A percentile compares a stretch with the other conserved stretches of the same genome.
Evolutionary conservation across 805 yeast species (phyloP).

Genomic region (Zygoascus tannicola): DNA sequence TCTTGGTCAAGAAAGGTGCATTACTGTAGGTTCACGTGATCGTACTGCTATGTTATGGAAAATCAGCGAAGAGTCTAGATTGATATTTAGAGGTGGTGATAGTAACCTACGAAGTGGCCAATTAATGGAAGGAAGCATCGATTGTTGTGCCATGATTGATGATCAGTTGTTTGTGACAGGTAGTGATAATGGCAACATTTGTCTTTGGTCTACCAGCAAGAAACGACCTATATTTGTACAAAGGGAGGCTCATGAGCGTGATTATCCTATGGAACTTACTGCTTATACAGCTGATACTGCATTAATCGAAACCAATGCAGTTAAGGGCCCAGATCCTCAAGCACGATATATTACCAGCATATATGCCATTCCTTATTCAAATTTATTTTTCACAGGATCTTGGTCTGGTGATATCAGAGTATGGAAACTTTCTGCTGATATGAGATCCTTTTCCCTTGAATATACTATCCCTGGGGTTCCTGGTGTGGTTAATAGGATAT

Average conservation of each 20-base stretch:
- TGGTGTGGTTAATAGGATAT: constrained; percentile 43
- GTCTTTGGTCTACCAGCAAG: constrained; percentile 85
- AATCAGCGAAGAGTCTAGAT: constrained; percentile 86
- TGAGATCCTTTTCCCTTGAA: constrained; percentile 50
- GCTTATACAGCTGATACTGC: constrained; percentile 45
- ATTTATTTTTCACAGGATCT: constrained; percentile 80
- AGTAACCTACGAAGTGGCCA: constrained; percentile 34
- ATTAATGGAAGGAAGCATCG: constrained; percentile 73
- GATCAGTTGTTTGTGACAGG: constrained; percentile 92
- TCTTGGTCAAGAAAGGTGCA: constrained; percentile 79
- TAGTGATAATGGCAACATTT: constrained; percentile 82
- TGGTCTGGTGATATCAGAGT: constrained; percentile 69
- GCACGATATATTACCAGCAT: constrained; percentile 84
- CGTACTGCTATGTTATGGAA: constrained; percentile 96
- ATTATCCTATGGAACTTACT: constrained; percentile 39
- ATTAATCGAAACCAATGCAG: constrained; percentile 15
- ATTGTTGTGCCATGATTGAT: constrained; percentile 83
- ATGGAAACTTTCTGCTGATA: constrained; percentile 64
- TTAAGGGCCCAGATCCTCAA: constrained; percentile 49
- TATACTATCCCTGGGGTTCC: constrained; percentile 50
- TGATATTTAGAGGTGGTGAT: constrained; percentile 91
- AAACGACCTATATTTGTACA: constrained; percentile 73
- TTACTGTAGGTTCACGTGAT: constrained; percentile 92
- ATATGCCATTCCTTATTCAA: constrained; percentile 74
- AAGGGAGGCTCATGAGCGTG: constrained; percentile 70